Evolutionary conservation across 1,284 basidiomycete species (phyloP), one percentile per base, ranked within the genome.

Genomic region (Ceratobasidium sp.): DNA sequence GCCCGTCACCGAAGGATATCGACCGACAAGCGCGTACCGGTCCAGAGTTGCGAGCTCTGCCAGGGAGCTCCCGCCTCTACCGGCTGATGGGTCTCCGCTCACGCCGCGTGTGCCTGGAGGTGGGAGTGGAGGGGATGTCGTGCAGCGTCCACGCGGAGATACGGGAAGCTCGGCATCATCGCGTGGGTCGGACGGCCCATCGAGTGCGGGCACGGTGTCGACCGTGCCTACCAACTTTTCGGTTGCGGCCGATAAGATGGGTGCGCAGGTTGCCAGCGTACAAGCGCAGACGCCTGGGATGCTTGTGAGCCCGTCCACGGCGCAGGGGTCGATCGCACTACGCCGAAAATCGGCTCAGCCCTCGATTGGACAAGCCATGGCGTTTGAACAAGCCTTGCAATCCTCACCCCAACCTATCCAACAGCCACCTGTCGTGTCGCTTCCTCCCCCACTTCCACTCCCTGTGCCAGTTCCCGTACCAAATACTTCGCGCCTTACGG

Each of bases 311-410:
- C 46, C 36, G 11, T 84, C 87, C 0, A 86, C 87, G 23, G 82
- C 78, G 28, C 84, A 87, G 79, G 87, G 91, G 36, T 87, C 88
- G 25, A 89, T 93, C 74, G 86, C 83, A 48, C 88, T 89, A 77
- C 85, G 92, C 73, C 83, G 91, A 73, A 83, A 81, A 49, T 63
- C 72, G 54, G 67, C 53, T 49, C 63, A 70, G 66, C 66, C 66
- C 9, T 59, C 66, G 14, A 70, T 70, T 36, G 56, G 66, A 36
- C 66, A 70, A 42, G 40, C 51, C 28, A 56, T 58, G 54, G 54
- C 54, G 9, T 59, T 70, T 48, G 53, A 58, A 30, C 66, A 58
- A n/a, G 53, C 54, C 23, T 42, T 51, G 36, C 49, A 66, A 42
- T 14, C 54, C 16, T 33, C 38, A 18, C 48, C 38, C 21, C 49